These are phyloP conservation scores for Thalassiosira hispida DNA, from an alignment of 352 stramenopile genomes.

Conservation along the genomic window DNA sequence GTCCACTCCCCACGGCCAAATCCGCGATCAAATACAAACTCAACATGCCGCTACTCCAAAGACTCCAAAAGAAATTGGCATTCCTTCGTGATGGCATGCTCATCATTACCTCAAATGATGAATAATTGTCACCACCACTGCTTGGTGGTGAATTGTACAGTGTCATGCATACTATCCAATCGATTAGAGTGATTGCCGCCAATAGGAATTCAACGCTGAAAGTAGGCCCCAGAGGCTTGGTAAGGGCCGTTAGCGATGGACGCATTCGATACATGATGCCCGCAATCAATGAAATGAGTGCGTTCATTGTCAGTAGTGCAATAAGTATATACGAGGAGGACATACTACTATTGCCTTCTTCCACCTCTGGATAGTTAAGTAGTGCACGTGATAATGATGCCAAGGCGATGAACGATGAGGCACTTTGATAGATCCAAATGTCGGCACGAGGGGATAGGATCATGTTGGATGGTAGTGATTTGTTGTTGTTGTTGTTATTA, in stretches of 20 bases:
- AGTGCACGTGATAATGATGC: neutral
- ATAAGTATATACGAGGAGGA: neutral
- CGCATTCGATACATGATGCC: neutral
- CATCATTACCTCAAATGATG: neutral
- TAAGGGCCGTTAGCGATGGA: neutral
- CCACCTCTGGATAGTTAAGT: neutral
- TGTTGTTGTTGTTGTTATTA: no score
- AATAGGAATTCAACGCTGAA: neutral
- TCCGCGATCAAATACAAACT: neutral
- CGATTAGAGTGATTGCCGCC: neutral
- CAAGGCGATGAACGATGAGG: neutral
- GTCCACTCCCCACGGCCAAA: neutral
- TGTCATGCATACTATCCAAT: neutral
- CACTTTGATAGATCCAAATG: neutral
- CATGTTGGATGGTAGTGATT: neutral
- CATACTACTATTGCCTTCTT: neutral
- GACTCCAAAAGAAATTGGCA: neutral
- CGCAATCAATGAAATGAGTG: neutral
- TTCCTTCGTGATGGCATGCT: neutral
- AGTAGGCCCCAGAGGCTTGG: neutral
- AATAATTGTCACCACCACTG: neutral
- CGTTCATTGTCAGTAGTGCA: neutral
- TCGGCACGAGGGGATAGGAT: neutral
- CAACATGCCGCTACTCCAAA: neutral
- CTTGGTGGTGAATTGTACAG: neutral